A percentile compares a stretch with the other conserved stretches of the same genome.
Evolutionary conservation across 805 yeast genomes (phyloP).

Genomic region (Soucietia sequanensis): DNA sequence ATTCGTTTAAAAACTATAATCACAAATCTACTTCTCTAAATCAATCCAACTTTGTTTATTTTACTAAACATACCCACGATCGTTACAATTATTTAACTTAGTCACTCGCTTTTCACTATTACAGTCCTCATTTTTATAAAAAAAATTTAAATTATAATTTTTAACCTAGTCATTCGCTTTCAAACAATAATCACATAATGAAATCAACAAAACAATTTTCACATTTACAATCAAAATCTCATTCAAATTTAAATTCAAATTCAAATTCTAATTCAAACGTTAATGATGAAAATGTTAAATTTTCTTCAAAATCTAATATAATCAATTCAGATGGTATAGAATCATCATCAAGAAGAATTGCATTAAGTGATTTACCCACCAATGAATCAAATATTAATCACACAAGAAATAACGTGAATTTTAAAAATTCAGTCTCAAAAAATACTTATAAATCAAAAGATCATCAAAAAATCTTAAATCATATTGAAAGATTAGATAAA

Average conservation of each 20-base stretch:
- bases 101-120: slow-evolving; percentile 1
- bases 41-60: background rate
- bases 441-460: slow-evolving; percentile 14
- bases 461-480: slow-evolving; percentile 7
- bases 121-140: no score
- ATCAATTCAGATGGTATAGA: slow-evolving; percentile 1
- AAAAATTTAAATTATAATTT: no score
- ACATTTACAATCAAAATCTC: no score
- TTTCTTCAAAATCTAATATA: slow-evolving; percentile 9
- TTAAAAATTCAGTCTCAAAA: slow-evolving; percentile 13
- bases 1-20: no score
- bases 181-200: background rate
- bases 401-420: slow-evolving; percentile 15
- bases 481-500: slow-evolving; percentile 1
- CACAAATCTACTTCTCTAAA: no score
- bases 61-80: background rate
- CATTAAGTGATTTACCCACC: slow-evolving; percentile 23
- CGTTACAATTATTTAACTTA: background rate
- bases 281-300: slow-evolving; percentile 17
- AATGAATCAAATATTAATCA: no score
- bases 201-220: background rate
- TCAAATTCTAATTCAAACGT: no score
- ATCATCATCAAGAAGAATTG: slow-evolving; percentile 19
- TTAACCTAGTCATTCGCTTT: no score
- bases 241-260: no score